These are phyloP conservation scores for Epichloe typhina DNA, from an alignment of 2,329 filamentous ascomycete genomes.

Conservation along the genomic window DNA sequence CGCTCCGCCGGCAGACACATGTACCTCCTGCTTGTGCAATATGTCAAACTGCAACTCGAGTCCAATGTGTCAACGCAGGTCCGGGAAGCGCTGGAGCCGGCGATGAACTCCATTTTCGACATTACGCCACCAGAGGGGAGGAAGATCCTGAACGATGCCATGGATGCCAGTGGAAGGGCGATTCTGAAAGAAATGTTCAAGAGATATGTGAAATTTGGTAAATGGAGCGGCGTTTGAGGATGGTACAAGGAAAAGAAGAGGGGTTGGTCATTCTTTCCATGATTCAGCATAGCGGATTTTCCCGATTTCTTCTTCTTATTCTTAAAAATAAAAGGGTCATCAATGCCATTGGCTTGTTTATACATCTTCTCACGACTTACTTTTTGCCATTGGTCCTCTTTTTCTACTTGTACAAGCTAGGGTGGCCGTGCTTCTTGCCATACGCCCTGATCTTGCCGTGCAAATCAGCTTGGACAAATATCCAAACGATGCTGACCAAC, in stretches of 20 bases:
- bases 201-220: slow-evolving; percentile 48
- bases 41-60: slow-evolving; percentile 49
- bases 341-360: not conserved
- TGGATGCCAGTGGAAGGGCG: slow-evolving; percentile 46
- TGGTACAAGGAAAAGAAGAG: not conserved
- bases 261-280: not conserved
- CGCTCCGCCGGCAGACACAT: slow-evolving; percentile 48
- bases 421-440: slow-evolving; percentile 45
- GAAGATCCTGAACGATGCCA: slow-evolving; percentile 43
- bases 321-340: not conserved
- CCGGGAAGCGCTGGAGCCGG: slow-evolving; percentile 42
- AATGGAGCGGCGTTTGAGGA: slow-evolving; percentile 44
- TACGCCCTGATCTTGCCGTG: slow-evolving; percentile 44
- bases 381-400: slow-evolving; percentile 1
- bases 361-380: not conserved
- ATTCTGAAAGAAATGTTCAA: slow-evolving; percentile 46
- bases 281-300: slow-evolving; percentile 1
- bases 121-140: slow-evolving; percentile 42
- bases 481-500: slow-evolving; percentile 40
- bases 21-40: slow-evolving; percentile 45
- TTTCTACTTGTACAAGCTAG: slow-evolving; percentile 29
- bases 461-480: slow-evolving; percentile 43
- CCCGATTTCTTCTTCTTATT: not conserved
- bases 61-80: slow-evolving; percentile 35
- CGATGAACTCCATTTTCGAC: slow-evolving; percentile 44